These are phyloP conservation scores for Salix udensis DNA, from an alignment of 345 rosid genomes.

Conservation along the genomic window DNA sequence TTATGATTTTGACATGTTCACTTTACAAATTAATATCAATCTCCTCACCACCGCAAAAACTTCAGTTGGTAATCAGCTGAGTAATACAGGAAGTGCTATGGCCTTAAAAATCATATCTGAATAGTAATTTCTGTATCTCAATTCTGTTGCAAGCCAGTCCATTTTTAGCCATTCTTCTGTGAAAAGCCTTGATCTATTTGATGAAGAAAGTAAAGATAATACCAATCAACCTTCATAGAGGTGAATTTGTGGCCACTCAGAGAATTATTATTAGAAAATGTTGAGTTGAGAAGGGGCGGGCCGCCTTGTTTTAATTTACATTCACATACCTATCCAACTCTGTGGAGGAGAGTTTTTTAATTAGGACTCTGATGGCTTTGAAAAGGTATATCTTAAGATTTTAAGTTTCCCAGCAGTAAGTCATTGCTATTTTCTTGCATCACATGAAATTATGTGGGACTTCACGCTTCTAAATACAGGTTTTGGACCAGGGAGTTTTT, in stretches of 20 bases:
- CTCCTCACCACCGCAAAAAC: background rate
- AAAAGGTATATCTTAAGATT: background rate
- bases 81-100: background rate
- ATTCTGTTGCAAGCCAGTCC: background rate
- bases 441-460: background rate
- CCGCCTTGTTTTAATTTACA: background rate
- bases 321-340: background rate
- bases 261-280: background rate
- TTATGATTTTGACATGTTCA: background rate
- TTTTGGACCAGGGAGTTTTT: background rate
- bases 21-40: background rate
- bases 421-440: background rate
- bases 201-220: background rate
- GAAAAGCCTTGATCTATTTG: background rate
- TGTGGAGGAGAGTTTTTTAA: background rate
- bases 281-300: background rate
- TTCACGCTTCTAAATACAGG: background rate
- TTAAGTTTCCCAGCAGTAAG: background rate
- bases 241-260: background rate
- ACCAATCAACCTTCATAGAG: background rate
- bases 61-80: background rate
- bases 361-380: background rate
- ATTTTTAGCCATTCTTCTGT: background rate
- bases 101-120: too few species aligned
- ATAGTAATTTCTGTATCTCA: background rate